Evolutionary conservation across 176 grass and related monocot species (phyloP).

Genomic region (Carex scoparia): DNA sequence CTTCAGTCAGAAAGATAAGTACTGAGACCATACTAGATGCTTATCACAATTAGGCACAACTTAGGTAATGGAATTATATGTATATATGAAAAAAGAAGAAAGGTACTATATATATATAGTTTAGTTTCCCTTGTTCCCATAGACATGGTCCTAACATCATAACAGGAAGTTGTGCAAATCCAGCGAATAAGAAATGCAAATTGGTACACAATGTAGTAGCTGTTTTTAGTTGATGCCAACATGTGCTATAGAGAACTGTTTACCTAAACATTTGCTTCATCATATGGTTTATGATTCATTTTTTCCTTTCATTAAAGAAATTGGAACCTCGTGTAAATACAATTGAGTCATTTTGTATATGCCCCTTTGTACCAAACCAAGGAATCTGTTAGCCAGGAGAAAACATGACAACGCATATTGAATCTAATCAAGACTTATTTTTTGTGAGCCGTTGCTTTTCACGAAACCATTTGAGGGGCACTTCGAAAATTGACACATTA

Average conservation of each 20-base stretch:
- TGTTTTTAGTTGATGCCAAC: neutral
- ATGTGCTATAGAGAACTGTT: slow-evolving; percentile 1
- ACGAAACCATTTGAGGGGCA: neutral
- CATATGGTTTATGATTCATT: neutral
- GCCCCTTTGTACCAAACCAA: neutral
- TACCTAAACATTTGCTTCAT: neutral
- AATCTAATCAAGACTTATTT: neutral
- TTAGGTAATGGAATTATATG: neutral
- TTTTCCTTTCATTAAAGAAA: neutral
- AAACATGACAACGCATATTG: neutral
- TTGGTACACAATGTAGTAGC: slow-evolving; percentile 2
- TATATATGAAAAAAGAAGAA: neutral
- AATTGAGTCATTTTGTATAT: neutral
- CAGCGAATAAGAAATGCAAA: neutral
- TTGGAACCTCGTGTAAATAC: neutral
- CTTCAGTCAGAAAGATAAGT: neutral
- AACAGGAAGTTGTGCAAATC: neutral
- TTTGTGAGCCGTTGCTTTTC: no score
- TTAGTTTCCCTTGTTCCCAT: neutral
- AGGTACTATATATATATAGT: neutral
- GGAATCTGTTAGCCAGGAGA: neutral
- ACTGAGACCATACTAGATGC: neutral
- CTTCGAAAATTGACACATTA: neutral
- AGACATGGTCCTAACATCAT: neutral
- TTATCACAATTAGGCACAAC: neutral